These are phyloP conservation scores for Dinochytrium kinnereticum DNA, from an alignment of 371 early-diverging fungal genomes.

Conservation along the genomic window DNA sequence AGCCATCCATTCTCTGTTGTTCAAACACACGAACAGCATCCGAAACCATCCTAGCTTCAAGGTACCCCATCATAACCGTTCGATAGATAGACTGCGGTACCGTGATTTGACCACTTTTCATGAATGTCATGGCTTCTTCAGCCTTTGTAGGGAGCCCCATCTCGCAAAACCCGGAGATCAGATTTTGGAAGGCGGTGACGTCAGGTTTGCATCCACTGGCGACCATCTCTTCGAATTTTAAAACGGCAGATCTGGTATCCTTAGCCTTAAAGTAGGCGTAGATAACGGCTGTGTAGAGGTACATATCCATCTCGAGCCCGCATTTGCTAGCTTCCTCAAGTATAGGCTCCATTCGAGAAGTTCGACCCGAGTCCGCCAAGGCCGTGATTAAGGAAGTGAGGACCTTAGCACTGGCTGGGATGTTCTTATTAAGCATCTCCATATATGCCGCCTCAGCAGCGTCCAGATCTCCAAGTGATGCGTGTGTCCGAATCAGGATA, in stretches of 20 bases:
- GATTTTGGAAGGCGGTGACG: constrained; percentile 21
- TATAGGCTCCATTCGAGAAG: constrained; percentile 4
- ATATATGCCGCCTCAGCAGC: constrained; percentile 10
- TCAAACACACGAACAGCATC: constrained; percentile 36
- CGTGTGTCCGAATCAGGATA: constrained; percentile 25
- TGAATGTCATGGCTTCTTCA: constrained; percentile 19
- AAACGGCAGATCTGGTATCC: constrained; percentile 4
- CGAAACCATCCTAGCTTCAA: constrained; percentile 8
- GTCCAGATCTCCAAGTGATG: constrained; percentile 4
- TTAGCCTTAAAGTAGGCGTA: constrained; percentile 21
- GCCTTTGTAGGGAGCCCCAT: constrained; percentile 13
- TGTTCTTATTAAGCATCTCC: neutral
- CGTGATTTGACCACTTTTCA: constrained; percentile 22
- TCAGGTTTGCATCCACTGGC: constrained; percentile 27
- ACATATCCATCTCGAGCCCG: constrained; percentile 18
- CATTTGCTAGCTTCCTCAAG: constrained; percentile 3
- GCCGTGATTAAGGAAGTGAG: constrained; percentile 17
- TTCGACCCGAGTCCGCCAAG: constrained; percentile 7
- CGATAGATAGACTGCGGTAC: constrained; percentile 12
- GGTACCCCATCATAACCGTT: constrained; percentile 21
- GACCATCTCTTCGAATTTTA: constrained; percentile 22
- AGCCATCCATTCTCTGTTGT: constrained; percentile 8
- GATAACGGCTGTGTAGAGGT: constrained; percentile 22
- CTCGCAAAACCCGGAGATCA: constrained; percentile 16
- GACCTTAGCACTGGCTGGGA: constrained; percentile 18